Base-by-base conservation (phyloP, 495 filamentous ascomycete genomes). In the Daldinia caldariorum region DNA sequence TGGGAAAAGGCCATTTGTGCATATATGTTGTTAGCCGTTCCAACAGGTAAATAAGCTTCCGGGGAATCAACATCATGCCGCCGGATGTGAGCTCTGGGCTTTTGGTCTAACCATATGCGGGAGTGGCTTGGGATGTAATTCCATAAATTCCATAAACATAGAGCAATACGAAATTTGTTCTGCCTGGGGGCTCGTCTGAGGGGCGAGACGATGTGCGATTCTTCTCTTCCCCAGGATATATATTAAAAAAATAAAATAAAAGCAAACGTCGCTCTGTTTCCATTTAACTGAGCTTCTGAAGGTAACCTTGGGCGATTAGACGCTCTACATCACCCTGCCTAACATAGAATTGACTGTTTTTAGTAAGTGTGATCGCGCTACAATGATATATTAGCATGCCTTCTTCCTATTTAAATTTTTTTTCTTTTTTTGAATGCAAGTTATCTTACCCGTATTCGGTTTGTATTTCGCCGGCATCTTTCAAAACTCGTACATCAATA, bases 381-480 rank as follows among this genome's bases (percentile, higher is more conserved):
- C 35, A 37, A 34, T 8, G 31, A 64, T 26, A 53, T 58, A 53
- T 69, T 16, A 73, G 56, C n/a, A 55, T 31, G 59, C 13, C 18
- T 18, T 35, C 37, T 38, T n/a, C 54, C 66, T 75, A 64, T 76
- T 77, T n/a, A n/a, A n/a, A n/a, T n/a, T n/a, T n/a, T n/a, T n/a
- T n/a, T n/a, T 45, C 29, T 32, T 55, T 58, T 38, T 45, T 68
- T 54, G n/a, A 31, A 68, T 20, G n/a, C 8, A 1, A 9, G 12
- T 6, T 18, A 54, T 54, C 88, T 77, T 86, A 97, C 93, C 96
- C 96, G 79, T 98, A 99, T 83, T 99, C 96, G 10, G 96, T 99
- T 81, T 99, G 95, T 68, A 99, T 97, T 83, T 98, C 95, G 26
- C 96, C 96, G 47, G 94, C 96, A 83, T 99, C 95, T 77, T 95